Evolutionary conservation across 345 rosid genomes (phyloP).

Genomic region (Corchorus olitorius): DNA sequence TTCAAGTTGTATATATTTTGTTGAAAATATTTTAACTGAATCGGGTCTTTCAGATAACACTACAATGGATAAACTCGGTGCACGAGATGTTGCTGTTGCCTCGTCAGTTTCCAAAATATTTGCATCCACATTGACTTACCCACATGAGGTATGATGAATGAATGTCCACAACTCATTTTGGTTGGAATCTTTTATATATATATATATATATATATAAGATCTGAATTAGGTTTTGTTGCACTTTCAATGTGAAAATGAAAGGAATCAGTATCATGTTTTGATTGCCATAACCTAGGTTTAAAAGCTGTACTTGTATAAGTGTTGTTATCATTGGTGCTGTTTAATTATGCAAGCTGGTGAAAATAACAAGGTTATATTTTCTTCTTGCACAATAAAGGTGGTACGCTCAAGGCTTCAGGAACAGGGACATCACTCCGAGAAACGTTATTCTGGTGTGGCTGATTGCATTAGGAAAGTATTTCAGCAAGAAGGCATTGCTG

Average conservation of each 20-base stretch:
- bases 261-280: not conserved
- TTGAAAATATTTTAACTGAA: constrained; percentile 8
- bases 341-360: not conserved
- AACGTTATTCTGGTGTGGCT: constrained; percentile 64
- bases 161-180: not conserved
- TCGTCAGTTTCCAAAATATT: constrained; percentile 87
- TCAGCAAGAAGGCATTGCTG: constrained; percentile 64
- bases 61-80: constrained; percentile 64
- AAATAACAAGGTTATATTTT: not conserved
- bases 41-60: constrained; percentile 48
- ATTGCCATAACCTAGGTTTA: not conserved
- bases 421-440: constrained; percentile 82
- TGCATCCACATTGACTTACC: constrained; percentile 89
- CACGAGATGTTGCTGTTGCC: constrained; percentile 83
- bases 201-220: too few relatives aligned
- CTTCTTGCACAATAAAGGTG: constrained; percentile 43
- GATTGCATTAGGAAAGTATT: constrained; percentile 76
- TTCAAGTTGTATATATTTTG: not conserved
- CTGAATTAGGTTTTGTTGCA: not conserved
- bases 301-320: not conserved
- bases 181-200: too few relatives aligned
- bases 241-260: not conserved
- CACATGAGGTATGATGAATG: constrained; percentile 68
- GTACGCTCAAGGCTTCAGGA: constrained; percentile 92
- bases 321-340: not conserved